These are phyloP conservation scores for Ophiostoma ulmi DNA, from an alignment of 2,329 filamentous ascomycete species.

Conservation along the genomic window DNA sequence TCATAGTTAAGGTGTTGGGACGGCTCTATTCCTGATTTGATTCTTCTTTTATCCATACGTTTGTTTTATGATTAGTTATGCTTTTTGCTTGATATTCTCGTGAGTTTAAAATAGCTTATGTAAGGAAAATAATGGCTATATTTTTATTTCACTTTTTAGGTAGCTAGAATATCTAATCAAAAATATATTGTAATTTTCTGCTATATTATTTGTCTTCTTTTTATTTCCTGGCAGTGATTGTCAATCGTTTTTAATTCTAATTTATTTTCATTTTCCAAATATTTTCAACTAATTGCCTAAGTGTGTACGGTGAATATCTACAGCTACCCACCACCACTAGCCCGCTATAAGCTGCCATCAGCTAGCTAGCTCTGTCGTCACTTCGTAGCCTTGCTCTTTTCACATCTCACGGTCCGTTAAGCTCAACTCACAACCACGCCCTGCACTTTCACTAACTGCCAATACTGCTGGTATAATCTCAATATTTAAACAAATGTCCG, in stretches of 20 bases:
- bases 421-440: neutral
- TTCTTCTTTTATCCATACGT: neutral
- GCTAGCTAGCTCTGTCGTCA: neutral
- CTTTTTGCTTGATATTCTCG: neutral
- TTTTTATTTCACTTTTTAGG: neutral
- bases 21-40: neutral
- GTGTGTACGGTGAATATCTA: neutral
- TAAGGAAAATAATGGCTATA: neutral
- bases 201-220: too few species aligned
- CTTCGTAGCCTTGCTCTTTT: neutral
- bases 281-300: neutral
- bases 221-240: too few species aligned
- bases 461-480: neutral
- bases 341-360: neutral
- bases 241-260: too few species aligned
- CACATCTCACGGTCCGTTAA: neutral
- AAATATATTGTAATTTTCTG: too few species aligned
- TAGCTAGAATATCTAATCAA: too few species aligned
- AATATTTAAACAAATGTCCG: neutral
- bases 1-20: neutral
- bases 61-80: neutral
- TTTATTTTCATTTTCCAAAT: neutral
- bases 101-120: too few species aligned
- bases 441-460: neutral
- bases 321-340: neutral